Conservation (phyloP, 768 basidiomycete genomes). For the Leccinum broughii region DNA sequence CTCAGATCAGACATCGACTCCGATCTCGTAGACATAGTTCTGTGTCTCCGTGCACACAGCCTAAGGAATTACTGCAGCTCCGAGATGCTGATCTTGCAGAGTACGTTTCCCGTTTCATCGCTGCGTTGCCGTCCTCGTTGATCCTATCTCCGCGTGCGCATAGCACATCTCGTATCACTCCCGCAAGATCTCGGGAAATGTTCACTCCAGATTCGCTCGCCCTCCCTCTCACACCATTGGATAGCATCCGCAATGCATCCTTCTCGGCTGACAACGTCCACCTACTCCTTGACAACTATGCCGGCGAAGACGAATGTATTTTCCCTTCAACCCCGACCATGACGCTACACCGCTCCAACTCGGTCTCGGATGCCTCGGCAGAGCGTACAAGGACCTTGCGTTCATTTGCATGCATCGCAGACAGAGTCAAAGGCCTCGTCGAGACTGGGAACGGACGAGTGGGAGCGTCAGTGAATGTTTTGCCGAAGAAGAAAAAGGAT, state of each 20-base stretch:
- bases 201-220: slow-evolving; percentile 13
- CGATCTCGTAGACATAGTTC: slow-evolving; percentile 36
- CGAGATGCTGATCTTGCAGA: slow-evolving; percentile 57
- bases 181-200: slow-evolving; percentile 20
- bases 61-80: slow-evolving; percentile 60
- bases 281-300: slow-evolving; percentile 12
- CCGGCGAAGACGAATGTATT: neutral
- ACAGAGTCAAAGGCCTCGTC: slow-evolving; percentile 34
- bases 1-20: slow-evolving; percentile 32
- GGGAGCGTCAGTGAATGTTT: slow-evolving; percentile 31
- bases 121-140: neutral
- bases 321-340: slow-evolving; percentile 16
- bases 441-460: slow-evolving; percentile 34
- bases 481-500: slow-evolving; percentile 20
- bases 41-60: slow-evolving; percentile 48
- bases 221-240: slow-evolving; percentile 25
- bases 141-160: slow-evolving; percentile 5
- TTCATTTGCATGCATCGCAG: slow-evolving; percentile 28
- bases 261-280: slow-evolving; percentile 37
- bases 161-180: slow-evolving; percentile 28
- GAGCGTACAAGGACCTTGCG: slow-evolving; percentile 28
- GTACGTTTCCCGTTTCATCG: slow-evolving; percentile 41
- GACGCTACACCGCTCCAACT: slow-evolving; percentile 25
- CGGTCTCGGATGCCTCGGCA: slow-evolving; percentile 27
- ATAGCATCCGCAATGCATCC: slow-evolving; percentile 32